These are phyloP conservation scores for Syzygium malaccense DNA, from an alignment of 441 rosid species.

Conservation along the genomic window DNA sequence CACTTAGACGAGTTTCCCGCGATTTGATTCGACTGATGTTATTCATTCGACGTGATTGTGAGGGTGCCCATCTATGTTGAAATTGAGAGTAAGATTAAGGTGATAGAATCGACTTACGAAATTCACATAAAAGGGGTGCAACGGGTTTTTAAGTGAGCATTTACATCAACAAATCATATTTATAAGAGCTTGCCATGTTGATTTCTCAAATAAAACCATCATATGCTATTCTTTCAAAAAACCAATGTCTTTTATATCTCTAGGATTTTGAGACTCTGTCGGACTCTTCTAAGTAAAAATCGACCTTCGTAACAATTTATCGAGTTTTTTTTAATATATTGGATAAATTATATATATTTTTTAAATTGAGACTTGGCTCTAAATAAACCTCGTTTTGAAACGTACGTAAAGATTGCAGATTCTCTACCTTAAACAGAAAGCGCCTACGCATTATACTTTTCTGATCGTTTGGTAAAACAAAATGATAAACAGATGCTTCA, in stretches of 20 bases:
- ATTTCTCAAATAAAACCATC: not conserved
- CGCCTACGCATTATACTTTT: not conserved
- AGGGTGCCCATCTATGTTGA: not conserved
- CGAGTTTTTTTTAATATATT: not conserved
- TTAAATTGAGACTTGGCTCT: not conserved
- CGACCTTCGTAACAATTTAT: fast-evolving
- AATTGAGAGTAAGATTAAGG: not conserved
- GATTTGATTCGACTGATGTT: not conserved
- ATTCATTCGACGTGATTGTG: fast-evolving
- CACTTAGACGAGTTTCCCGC: fast-evolving
- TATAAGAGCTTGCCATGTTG: not conserved
- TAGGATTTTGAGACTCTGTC: not conserved
- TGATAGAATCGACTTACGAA: not conserved
- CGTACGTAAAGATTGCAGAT: not conserved
- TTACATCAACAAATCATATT: not conserved
- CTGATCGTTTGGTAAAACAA: not conserved
- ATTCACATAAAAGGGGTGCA: not conserved
- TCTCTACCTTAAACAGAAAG: not conserved
- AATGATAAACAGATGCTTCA: not conserved
- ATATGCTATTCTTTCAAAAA: not conserved
- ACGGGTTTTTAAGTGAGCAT: not conserved
- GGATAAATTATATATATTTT: too few relatives aligned
- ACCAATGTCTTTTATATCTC: not conserved
- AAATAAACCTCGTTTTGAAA: not conserved
- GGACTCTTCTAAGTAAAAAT: not conserved